These are phyloP conservation scores for Kuraishia cidri DNA, from an alignment of 805 yeast species.

Conservation along the genomic window DNA sequence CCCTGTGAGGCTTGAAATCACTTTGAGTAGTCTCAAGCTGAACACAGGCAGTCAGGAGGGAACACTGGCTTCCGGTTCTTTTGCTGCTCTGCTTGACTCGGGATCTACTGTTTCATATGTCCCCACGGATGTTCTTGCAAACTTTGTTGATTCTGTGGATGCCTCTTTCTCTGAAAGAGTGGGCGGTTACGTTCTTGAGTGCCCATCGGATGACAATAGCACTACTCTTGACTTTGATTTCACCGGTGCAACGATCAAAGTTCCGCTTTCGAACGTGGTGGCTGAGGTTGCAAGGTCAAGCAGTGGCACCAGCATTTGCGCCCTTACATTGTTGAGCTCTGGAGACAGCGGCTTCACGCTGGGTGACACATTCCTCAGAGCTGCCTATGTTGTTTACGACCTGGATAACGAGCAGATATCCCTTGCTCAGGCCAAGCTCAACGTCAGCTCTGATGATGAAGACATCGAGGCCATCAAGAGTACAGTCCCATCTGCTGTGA, in stretches of 20 bases:
- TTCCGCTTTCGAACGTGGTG: conserved; percentile 29
- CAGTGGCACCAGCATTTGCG: conserved; percentile 24
- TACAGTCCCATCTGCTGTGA: conserved; percentile 40
- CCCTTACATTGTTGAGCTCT: conserved; percentile 27
- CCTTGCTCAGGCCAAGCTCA: conserved; percentile 40
- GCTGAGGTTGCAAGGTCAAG: conserved; percentile 7
- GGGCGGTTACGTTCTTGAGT: conserved; percentile 38
- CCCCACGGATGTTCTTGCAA: conserved; percentile 22
- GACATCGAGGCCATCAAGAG: conserved; percentile 35
- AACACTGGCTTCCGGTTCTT: conserved; percentile 15
- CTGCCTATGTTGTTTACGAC: conserved; percentile 48
- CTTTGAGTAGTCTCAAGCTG: conserved; percentile 29
- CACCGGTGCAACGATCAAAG: conserved; percentile 46
- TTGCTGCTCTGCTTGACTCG: conserved; percentile 42
- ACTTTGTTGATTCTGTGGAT: conserved; percentile 20
- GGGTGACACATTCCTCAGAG: conserved; percentile 46
- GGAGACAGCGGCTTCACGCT: conserved; percentile 27
- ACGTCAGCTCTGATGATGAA: conserved; percentile 18
- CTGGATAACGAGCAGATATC: conserved; percentile 33
- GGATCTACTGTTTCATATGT: conserved; percentile 46
- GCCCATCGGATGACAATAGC: conserved; percentile 21
- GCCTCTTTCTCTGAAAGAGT: conserved; percentile 29
- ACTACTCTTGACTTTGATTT: conserved; percentile 36
- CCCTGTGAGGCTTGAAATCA: conserved; percentile 40
- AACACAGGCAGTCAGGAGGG: conserved; percentile 12